phyloP scores from a whole-genome alignment of 345 rosid species.

The Hypericum perforatum region DNA sequence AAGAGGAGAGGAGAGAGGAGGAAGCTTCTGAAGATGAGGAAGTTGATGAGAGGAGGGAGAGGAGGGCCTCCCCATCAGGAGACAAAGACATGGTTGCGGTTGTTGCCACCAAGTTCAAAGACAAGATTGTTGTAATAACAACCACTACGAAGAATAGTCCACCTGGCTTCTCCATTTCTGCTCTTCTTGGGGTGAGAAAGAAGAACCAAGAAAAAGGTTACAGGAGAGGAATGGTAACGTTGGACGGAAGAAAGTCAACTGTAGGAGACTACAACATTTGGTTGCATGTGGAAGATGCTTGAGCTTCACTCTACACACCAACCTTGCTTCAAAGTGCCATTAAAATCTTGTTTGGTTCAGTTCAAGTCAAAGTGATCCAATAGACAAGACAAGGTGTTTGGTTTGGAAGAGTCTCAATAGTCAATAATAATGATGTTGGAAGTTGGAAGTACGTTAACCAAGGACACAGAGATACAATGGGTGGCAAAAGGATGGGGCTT shows the following conservation, averaged over 20 bases:
- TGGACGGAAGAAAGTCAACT: slow-evolving; percentile 11
- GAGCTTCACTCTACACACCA: slow-evolving; percentile 35
- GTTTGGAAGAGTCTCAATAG: not conserved
- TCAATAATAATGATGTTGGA: not conserved
- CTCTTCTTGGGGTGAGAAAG: slow-evolving; percentile 1
- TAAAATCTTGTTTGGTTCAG: slow-evolving; percentile 8
- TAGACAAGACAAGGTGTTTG: no score
- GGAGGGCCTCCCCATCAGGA: slow-evolving; percentile 72
- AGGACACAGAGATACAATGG: no score
- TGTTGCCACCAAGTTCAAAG: no score
- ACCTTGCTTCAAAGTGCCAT: slow-evolving; percentile 29
- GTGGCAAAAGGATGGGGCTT: no score
- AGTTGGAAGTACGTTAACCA: slow-evolving; percentile 3
- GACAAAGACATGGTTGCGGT: slow-evolving; percentile 30
- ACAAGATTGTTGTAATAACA: slow-evolving; percentile 21
- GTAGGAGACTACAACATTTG: slow-evolving; percentile 18
- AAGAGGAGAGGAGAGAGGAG: slow-evolving; percentile 52
- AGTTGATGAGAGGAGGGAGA: slow-evolving; percentile 46
- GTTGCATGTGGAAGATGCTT: slow-evolving; percentile 27
- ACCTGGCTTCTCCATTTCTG: slow-evolving; percentile 33
- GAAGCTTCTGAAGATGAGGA: slow-evolving; percentile 36
- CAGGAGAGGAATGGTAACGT: slow-evolving; percentile 6
- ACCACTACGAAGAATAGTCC: slow-evolving; percentile 21
- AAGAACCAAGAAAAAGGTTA: slow-evolving; percentile 6
- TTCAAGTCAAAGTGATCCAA: slow-evolving; percentile 1